Conservation (phyloP, 345 rosid genomes). For the Lagerstroemia speciosa region DNA sequence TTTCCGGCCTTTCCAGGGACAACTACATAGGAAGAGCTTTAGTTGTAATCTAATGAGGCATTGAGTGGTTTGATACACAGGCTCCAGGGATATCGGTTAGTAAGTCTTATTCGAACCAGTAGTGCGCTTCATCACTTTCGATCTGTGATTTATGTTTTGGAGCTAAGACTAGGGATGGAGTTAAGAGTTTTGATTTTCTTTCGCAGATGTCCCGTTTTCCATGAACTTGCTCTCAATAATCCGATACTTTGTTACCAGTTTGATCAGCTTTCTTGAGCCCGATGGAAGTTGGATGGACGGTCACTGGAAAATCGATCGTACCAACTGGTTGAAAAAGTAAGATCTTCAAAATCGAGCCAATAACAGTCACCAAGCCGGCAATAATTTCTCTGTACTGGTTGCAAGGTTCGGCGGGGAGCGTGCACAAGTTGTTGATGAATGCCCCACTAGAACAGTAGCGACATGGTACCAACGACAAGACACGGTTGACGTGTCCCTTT, state of each 20-base stretch:
- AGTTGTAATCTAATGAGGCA: background rate
- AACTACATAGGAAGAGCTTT: background rate
- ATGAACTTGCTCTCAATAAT: background rate
- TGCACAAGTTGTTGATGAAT: too few relatives aligned
- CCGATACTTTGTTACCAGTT: background rate
- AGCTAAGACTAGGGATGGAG: background rate
- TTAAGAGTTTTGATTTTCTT: background rate
- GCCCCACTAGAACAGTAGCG: too few relatives aligned
- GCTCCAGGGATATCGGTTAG: background rate
- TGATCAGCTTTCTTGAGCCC: background rate
- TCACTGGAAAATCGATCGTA: too few relatives aligned
- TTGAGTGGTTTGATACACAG: background rate
- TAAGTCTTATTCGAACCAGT: background rate
- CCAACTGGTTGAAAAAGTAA: too few relatives aligned
- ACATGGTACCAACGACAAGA: too few relatives aligned
- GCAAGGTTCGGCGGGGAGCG: too few relatives aligned
- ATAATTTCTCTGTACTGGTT: too few relatives aligned
- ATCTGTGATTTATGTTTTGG: background rate
- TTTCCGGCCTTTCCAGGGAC: background rate
- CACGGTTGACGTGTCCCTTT: too few relatives aligned
- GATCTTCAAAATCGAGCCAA: too few relatives aligned
- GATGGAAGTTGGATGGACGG: too few relatives aligned
- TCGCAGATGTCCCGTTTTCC: background rate
- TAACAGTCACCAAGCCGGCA: too few relatives aligned
- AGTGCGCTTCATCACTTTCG: background rate